These are phyloP conservation scores for Clarireedia paspali DNA, from an alignment of 2,329 filamentous ascomycete genomes.

Conservation along the genomic window DNA sequence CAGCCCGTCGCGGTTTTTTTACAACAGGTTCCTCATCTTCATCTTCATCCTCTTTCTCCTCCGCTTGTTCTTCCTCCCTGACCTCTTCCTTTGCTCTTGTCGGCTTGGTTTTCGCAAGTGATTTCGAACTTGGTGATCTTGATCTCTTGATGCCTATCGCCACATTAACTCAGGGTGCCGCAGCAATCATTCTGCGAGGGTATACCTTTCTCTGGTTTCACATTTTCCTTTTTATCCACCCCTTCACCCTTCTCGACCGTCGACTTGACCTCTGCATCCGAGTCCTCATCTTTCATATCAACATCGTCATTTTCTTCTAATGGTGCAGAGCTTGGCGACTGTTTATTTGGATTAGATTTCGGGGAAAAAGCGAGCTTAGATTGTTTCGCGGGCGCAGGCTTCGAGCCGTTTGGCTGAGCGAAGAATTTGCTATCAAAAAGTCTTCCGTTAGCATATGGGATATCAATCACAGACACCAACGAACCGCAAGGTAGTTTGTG, in stretches of 20 bases:
- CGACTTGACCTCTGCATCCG: slow-evolving; percentile 19
- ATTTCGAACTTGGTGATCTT: slow-evolving; percentile 17
- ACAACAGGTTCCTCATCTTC: slow-evolving; percentile 19
- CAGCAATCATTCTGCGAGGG: background rate
- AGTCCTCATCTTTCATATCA: slow-evolving; percentile 23
- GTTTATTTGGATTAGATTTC: slow-evolving; percentile 34
- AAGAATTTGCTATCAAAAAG: slow-evolving; percentile 70
- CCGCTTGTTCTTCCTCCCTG: slow-evolving; percentile 34
- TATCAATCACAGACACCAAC: slow-evolving; percentile 19
- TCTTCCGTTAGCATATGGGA: slow-evolving; percentile 12
- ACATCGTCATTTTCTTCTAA: slow-evolving; percentile 21
- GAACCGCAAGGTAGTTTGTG: slow-evolving; percentile 69
- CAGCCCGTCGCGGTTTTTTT: slow-evolving; percentile 35
- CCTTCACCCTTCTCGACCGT: background rate
- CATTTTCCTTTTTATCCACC: slow-evolving; percentile 16
- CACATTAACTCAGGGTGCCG: slow-evolving; percentile 4
- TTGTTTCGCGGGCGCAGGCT: slow-evolving; percentile 60
- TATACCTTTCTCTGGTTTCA: background rate
- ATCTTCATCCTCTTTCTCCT: slow-evolving; percentile 44
- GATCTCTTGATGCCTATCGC: slow-evolving; percentile 21
- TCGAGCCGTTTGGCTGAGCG: slow-evolving; percentile 50
- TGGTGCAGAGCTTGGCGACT: slow-evolving; percentile 21
- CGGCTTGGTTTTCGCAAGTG: slow-evolving; percentile 15
- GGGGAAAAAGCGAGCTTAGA: slow-evolving; percentile 71
- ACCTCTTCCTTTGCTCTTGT: slow-evolving; percentile 24